Evolutionary conservation across 192 early-diverging fungal species (phyloP).

Genomic region (Radiomyces spectabilis): DNA sequence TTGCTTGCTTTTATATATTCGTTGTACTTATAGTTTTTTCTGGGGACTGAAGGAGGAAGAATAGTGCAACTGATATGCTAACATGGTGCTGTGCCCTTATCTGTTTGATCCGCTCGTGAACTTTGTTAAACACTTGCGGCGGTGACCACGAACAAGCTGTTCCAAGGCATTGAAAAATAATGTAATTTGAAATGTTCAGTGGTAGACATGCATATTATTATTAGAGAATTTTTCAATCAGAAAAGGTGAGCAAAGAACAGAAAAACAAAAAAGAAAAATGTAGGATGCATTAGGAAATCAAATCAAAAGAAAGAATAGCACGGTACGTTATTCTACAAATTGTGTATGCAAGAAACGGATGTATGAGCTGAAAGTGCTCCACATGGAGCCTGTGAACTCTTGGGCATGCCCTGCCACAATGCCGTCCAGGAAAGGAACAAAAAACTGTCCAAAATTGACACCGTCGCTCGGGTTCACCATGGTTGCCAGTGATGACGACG

Average conservation of each 20-base stretch:
- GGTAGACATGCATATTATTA: no score
- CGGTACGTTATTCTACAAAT: not conserved
- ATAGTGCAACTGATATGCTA: no score
- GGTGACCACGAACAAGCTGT: no score
- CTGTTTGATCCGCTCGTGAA: no score
- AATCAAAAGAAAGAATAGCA: not conserved
- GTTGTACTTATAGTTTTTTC: no score
- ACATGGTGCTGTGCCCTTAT: no score
- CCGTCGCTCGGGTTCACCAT: constrained; percentile 5
- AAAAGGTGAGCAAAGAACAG: not conserved
- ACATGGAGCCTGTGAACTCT: constrained; percentile 10
- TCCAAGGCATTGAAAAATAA: no score
- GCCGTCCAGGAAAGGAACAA: constrained; percentile 19
- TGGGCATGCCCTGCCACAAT: constrained; percentile 10
- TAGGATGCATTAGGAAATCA: not conserved
- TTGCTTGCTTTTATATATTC: no score
- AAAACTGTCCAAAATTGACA: constrained; percentile 7
- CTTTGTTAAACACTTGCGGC: no score
- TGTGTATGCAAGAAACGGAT: constrained; percentile 6
- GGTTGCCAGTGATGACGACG: not conserved
- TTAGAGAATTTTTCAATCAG: not conserved
- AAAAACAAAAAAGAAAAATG: not conserved
- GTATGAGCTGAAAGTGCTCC: constrained; percentile 21
- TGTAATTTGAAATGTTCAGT: no score
- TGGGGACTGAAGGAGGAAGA: no score